Conservation (phyloP, 2,329 filamentous ascomycete species). For the Diaporthe citrichinensis region DNA sequence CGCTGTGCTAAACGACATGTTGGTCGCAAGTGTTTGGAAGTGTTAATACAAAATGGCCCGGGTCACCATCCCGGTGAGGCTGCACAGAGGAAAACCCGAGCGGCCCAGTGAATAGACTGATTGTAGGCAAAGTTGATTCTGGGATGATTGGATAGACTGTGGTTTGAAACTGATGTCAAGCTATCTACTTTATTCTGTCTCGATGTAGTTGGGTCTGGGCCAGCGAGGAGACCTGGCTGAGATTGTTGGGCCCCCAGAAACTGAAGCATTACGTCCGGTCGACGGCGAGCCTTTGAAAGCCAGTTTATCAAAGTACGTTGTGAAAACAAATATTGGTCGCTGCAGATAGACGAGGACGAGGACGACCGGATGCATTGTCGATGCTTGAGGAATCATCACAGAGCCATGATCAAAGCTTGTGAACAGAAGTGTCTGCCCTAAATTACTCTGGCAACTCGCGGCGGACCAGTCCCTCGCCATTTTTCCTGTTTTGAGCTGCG, state of each 20-base stretch:
- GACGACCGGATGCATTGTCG: neutral
- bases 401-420: neutral
- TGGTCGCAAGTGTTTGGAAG: too few relatives aligned
- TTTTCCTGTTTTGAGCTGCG: too few relatives aligned
- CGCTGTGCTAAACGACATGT: too few relatives aligned
- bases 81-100: too few relatives aligned
- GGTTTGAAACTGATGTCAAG: rapidly evolving
- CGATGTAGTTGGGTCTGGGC: too few relatives aligned
- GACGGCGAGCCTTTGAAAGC: neutral
- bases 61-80: too few relatives aligned
- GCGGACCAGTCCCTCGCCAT: neutral
- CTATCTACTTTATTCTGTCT: too few relatives aligned
- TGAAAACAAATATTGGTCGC: neutral
- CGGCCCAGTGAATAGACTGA: too few relatives aligned
- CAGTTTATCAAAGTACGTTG: neutral
- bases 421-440: neutral
- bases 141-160: too few relatives aligned
- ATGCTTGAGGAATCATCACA: neutral
- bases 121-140: too few relatives aligned
- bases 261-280: neutral
- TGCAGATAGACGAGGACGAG: neutral
- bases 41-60: too few relatives aligned
- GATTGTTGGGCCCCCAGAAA: neutral
- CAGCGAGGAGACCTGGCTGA: too few relatives aligned
- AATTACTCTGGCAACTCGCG: neutral